Evolutionary conservation across 179 eudicot genomes (phyloP).

Genomic region (Beta lomatogona): DNA sequence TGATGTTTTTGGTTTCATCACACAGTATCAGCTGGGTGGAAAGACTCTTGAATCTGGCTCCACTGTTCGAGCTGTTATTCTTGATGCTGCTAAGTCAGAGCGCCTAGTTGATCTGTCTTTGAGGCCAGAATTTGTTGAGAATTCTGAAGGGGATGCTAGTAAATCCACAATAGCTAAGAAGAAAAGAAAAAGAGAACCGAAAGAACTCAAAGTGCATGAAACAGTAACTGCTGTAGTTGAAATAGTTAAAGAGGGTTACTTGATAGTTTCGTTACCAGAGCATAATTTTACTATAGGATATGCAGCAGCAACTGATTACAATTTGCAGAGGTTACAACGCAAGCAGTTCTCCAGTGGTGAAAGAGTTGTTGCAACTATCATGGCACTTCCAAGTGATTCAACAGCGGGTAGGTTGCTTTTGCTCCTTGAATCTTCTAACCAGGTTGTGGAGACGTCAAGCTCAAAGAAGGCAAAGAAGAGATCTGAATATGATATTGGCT

Average conservation of each 20-base stretch:
- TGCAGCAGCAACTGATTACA: conserved; percentile 71
- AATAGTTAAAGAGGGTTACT: conserved; percentile 82
- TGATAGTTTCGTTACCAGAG: conserved; percentile 85
- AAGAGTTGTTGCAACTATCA: conserved; percentile 66
- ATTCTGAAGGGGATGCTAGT: conserved; percentile 30
- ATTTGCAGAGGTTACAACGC: conserved; percentile 70
- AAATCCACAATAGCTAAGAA: conserved; percentile 48
- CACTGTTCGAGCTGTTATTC: conserved; percentile 64
- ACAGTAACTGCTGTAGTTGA: conserved; percentile 73
- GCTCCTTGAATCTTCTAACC: conserved; percentile 68
- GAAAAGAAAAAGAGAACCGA: conserved; percentile 72
- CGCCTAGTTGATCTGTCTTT: conserved; percentile 80
- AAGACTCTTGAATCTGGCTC: conserved; percentile 50
- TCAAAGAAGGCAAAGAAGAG: conserved; percentile 76
- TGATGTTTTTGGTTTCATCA: conserved; percentile 78
- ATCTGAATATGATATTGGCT: conserved; percentile 68
- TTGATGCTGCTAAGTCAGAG: conserved; percentile 77
- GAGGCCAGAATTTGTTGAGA: conserved; percentile 64
- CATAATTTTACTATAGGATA: conserved; percentile 64
- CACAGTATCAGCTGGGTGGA: conserved; percentile 74
- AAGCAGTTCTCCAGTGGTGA: conserved; percentile 65
- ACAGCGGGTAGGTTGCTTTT: conserved; percentile 75
- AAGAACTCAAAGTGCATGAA: conserved; percentile 66
- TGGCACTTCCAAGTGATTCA: conserved; percentile 74
- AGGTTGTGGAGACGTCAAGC: conserved; percentile 56